These are phyloP conservation scores for Fraxinus americana DNA, from an alignment of 257 asterid genomes.

Conservation along the genomic window DNA sequence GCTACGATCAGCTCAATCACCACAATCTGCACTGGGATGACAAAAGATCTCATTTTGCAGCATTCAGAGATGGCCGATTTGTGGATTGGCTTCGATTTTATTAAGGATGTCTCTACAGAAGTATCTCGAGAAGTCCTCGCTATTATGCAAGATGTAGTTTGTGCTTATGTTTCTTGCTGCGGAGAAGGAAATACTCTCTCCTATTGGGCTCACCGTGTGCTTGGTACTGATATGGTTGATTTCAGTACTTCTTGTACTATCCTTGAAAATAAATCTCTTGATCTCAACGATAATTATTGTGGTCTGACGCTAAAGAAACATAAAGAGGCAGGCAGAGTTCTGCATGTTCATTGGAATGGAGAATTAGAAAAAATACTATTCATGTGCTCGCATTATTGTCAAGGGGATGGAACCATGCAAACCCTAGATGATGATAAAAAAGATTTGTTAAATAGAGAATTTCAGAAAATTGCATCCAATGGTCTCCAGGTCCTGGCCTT, in stretches of 20 bases:
- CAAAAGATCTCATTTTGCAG: constrained; percentile 27
- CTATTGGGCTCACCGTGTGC: constrained; percentile 37
- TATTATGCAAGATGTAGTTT: constrained; percentile 27
- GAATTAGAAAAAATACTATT: constrained; percentile 26
- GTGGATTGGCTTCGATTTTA: constrained; percentile 35
- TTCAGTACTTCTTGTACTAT: no score
- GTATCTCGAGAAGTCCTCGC: constrained; percentile 3
- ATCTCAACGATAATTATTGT: not conserved
- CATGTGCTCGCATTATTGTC: constrained; percentile 40
- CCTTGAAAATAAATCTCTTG: not conserved
- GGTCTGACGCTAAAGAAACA: constrained; percentile 2
- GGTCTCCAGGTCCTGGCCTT: constrained; percentile 32
- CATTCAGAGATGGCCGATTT: constrained; percentile 37
- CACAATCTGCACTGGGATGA: constrained; percentile 32
- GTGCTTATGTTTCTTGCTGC: not conserved
- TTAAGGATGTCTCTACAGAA: constrained; percentile 7
- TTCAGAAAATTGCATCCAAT: constrained; percentile 5
- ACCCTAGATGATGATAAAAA: constrained; percentile 32
- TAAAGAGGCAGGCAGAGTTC: not conserved
- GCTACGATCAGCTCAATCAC: constrained; percentile 34
- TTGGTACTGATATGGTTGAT: constrained; percentile 13
- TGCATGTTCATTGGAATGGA: constrained; percentile 38
- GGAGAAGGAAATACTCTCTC: constrained; percentile 28
- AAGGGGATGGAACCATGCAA: constrained; percentile 35
- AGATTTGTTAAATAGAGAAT: constrained; percentile 9